phyloP scores from a whole-genome alignment of 768 basidiomycete genomes.

The Hygrocybe punicea region DNA sequence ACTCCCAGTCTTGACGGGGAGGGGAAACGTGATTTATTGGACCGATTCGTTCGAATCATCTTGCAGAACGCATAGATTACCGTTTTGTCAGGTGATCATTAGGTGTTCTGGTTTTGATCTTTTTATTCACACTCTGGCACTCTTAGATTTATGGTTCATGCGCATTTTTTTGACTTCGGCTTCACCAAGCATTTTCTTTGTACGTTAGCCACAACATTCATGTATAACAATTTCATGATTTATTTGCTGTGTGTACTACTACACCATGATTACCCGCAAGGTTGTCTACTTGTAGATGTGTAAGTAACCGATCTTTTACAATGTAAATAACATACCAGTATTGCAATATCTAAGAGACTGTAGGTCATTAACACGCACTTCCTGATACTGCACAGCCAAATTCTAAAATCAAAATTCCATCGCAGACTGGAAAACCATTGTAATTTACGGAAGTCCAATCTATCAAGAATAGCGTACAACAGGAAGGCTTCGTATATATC shows the following conservation, averaged over 20 bases:
- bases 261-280: no score
- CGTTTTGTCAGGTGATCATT: not conserved
- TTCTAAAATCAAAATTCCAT: no score
- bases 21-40: conserved; percentile 52
- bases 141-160: not conserved
- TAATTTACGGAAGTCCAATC: not conserved
- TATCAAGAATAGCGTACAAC: not conserved
- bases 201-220: conserved; percentile 2
- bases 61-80: conserved; percentile 42
- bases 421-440: no score
- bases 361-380: no score
- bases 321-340: no score
- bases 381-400: no score
- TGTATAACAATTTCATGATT: conserved; percentile 3
- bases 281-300: no score
- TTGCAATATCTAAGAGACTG: no score
- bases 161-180: conserved; percentile 1
- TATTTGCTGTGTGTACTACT: not conserved
- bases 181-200: not conserved
- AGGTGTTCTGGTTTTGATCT: not conserved
- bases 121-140: not conserved
- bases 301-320: no score
- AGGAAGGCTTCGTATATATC: not conserved
- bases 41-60: conserved; percentile 59
- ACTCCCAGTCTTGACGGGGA: conserved; percentile 46